Evolutionary conservation across 2,329 filamentous ascomycete genomes (phyloP).

Genomic region (Tolypocladium sp.): DNA sequence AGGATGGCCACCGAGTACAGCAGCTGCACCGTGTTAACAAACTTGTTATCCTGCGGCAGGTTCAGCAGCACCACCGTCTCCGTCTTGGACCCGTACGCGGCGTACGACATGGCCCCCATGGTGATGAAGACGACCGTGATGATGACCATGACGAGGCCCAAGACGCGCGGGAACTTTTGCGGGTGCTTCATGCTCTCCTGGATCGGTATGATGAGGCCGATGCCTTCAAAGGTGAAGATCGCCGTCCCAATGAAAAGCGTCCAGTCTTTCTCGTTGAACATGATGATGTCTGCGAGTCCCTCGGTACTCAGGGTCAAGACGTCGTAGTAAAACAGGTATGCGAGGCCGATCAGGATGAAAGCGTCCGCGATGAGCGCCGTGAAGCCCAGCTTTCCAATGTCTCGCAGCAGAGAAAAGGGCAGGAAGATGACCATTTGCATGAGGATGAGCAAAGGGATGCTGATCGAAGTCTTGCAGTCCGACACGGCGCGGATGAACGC

Average conservation of each 20-base stretch:
- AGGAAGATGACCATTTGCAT: conserved; percentile 95
- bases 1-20: conserved; percentile 97
- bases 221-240: conserved; percentile 97
- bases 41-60: conserved; percentile 86
- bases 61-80: conserved; percentile 96
- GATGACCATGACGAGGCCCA: conserved; percentile 87
- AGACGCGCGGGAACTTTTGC: conserved; percentile 79
- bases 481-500: conserved; percentile 90
- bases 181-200: conserved; percentile 95
- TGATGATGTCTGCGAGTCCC: conserved; percentile 75
- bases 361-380: conserved; percentile 88
- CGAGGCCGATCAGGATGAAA: conserved; percentile 85
- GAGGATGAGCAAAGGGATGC: conserved; percentile 82
- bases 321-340: conserved; percentile 95
- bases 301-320: conserved; percentile 69
- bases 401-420: conserved; percentile 84
- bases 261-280: conserved; percentile 89
- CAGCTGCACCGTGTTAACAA: conserved; percentile 94
- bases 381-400: conserved; percentile 95
- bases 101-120: conserved; percentile 90
- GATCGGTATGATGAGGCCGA: conserved; percentile 95
- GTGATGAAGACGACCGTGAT: conserved; percentile 86
- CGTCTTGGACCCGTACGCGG: conserved; percentile 88
- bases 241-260: conserved; percentile 97
- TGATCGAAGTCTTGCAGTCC: conserved; percentile 75